A percentile compares a stretch with the other conserved stretches of the same genome.
Conservation (phyloP, 352 stramenopile genomes). For the Pythium aphanidermatum region DNA sequence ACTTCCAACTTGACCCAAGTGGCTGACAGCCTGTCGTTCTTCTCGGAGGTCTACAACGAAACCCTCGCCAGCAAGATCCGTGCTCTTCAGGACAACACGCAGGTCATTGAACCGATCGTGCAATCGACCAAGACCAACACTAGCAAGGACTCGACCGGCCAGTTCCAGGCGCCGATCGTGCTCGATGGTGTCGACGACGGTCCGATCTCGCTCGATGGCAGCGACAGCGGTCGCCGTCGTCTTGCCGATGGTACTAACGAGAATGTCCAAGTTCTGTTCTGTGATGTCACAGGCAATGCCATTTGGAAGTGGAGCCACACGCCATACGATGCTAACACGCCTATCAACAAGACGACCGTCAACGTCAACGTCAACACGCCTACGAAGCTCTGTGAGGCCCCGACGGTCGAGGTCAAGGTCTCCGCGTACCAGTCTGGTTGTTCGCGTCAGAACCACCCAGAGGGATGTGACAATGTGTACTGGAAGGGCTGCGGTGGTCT, state of each 20-base stretch:
- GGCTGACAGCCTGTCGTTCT: slow-evolving; percentile 31
- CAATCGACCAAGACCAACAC: slow-evolving; percentile 43
- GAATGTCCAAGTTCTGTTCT: slow-evolving; percentile 51
- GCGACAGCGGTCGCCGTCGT: no score
- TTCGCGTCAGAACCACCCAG: slow-evolving; percentile 52
- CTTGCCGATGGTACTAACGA: slow-evolving; percentile 27
- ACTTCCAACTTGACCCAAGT: slow-evolving; percentile 19
- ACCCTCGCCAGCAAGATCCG: slow-evolving; percentile 37
- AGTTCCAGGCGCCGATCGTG: slow-evolving; percentile 51
- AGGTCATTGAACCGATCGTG: slow-evolving; percentile 50
- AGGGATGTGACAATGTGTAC: slow-evolving; percentile 61
- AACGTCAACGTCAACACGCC: slow-evolving; percentile 25
- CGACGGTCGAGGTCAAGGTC: slow-evolving; percentile 41
- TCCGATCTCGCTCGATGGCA: slow-evolving; percentile 24
- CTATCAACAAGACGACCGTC: slow-evolving; percentile 26
- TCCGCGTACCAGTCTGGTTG: slow-evolving; percentile 62
- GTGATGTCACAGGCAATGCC: slow-evolving; percentile 61
- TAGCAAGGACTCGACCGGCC: no score
- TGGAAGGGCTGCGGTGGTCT: slow-evolving; percentile 77
- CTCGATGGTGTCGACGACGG: slow-evolving; percentile 28
- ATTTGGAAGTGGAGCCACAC: slow-evolving; percentile 67
- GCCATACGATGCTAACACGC: slow-evolving; percentile 24
- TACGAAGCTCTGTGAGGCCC: slow-evolving; percentile 21
- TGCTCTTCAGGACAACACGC: slow-evolving; percentile 42
- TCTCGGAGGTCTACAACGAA: slow-evolving; percentile 47